These are phyloP conservation scores for Cupressus sempervirens DNA, from an alignment of 75 land plant species.

Conservation along the genomic window DNA sequence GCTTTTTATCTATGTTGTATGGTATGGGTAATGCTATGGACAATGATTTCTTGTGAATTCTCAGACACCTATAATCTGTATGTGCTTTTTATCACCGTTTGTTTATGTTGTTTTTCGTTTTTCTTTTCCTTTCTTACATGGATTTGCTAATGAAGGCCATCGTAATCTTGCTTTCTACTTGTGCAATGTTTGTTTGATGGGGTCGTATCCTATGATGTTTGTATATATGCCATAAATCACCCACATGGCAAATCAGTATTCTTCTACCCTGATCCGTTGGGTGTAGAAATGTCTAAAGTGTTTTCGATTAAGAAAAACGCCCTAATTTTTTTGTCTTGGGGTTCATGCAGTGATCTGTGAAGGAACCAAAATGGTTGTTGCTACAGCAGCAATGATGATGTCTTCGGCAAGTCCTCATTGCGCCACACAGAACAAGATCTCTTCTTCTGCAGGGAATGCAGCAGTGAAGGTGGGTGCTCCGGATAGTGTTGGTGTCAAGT, in stretches of 20 bases:
- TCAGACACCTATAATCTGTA: neutral
- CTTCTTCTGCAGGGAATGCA: conserved; percentile 6
- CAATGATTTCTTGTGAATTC: neutral
- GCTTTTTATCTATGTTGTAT: neutral
- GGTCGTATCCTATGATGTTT: neutral
- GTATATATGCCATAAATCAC: neutral
- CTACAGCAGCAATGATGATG: conserved; percentile 8
- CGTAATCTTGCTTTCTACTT: neutral
- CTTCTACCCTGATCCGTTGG: neutral
- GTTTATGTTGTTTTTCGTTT: neutral
- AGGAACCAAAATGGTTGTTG: conserved; percentile 10
- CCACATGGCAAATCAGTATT: neutral
- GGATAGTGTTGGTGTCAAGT: conserved; percentile 4
- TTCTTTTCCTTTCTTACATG: neutral
- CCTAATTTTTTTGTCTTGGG: neutral
- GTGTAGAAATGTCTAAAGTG: neutral
- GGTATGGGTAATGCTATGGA: neutral
- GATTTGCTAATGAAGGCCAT: neutral
- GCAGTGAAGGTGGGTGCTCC: neutral
- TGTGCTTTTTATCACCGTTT: neutral
- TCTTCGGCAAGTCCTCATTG: neutral
- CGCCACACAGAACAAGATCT: conserved; percentile 7
- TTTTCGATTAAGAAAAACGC: neutral
- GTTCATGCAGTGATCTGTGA: conserved; percentile 4
- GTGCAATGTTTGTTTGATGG: neutral